These are phyloP conservation scores for Phtheirospermum japonicum DNA, from an alignment of 257 asterid species.

Conservation along the genomic window DNA sequence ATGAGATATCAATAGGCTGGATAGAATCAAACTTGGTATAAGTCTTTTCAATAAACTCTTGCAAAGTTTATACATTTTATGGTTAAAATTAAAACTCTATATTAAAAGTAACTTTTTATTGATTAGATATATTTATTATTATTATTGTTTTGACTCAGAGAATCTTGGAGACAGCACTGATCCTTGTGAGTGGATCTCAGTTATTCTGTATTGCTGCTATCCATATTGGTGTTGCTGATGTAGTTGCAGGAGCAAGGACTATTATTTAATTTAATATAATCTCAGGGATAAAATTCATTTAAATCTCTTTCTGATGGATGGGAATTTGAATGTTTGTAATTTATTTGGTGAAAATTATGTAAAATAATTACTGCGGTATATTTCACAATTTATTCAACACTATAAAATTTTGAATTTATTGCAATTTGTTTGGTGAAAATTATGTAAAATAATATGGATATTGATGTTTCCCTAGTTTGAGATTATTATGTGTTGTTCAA, in stretches of 20 bases:
- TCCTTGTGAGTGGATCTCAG: slow-evolving; percentile 55
- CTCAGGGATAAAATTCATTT: neutral
- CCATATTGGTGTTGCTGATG: slow-evolving; percentile 42
- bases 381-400: neutral
- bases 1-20: slow-evolving; percentile 64
- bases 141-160: slow-evolving; percentile 33
- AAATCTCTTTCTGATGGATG: neutral
- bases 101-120: neutral
- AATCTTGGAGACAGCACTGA: slow-evolving; percentile 50
- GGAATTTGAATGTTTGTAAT: slow-evolving; percentile 1
- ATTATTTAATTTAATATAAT: neutral
- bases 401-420: too few relatives aligned
- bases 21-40: slow-evolving; percentile 47
- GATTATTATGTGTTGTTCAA: too few relatives aligned
- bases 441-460: too few relatives aligned
- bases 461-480: too few relatives aligned
- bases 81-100: neutral
- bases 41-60: too few relatives aligned
- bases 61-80: neutral
- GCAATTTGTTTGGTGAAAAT: too few relatives aligned
- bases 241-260: neutral
- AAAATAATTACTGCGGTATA: neutral
- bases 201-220: slow-evolving; percentile 51
- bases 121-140: neutral
- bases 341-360: neutral